Evolutionary conservation across 2,329 filamentous ascomycete species (phyloP).

Genomic region (Rutstroemia sp.): DNA sequence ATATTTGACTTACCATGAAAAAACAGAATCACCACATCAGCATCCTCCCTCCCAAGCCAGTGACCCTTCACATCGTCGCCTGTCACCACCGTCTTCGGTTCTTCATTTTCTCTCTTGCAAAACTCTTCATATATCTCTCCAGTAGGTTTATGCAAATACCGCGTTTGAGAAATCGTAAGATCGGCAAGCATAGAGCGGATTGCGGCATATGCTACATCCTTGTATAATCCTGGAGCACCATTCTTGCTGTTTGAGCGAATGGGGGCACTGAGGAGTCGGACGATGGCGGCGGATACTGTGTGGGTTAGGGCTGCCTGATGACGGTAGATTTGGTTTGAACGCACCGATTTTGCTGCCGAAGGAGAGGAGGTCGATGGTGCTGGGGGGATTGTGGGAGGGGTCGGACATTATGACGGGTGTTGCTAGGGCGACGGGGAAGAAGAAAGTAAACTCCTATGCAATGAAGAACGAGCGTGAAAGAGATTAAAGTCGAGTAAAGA

Average conservation of each 20-base stretch:
- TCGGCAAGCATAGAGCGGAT: neutral
- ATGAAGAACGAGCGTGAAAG: too few relatives aligned
- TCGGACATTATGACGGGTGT: too few relatives aligned
- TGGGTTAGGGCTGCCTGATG: too few relatives aligned
- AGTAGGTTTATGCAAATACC: neutral
- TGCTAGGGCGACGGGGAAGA: too few relatives aligned
- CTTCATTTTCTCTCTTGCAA: neutral
- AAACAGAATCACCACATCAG: neutral
- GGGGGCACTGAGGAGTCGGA: neutral
- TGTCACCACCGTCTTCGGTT: neutral
- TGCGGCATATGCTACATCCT: neutral
- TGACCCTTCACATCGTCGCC: neutral
- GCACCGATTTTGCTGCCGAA: too few relatives aligned
- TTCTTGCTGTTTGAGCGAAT: neutral
- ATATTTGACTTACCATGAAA: neutral
- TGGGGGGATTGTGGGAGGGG: too few relatives aligned
- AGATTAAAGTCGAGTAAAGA: too few relatives aligned
- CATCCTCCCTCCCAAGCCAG: neutral
- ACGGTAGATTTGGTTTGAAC: too few relatives aligned
- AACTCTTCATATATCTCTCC: neutral
- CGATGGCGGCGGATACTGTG: neutral
- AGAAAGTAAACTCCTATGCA: too few relatives aligned
- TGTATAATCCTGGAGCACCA: neutral
- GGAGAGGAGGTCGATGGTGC: too few relatives aligned
- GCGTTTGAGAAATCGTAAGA: neutral